These are phyloP conservation scores for Rauvolfia tetraphylla DNA, from an alignment of 257 asterid genomes.

Conservation along the genomic window DNA sequence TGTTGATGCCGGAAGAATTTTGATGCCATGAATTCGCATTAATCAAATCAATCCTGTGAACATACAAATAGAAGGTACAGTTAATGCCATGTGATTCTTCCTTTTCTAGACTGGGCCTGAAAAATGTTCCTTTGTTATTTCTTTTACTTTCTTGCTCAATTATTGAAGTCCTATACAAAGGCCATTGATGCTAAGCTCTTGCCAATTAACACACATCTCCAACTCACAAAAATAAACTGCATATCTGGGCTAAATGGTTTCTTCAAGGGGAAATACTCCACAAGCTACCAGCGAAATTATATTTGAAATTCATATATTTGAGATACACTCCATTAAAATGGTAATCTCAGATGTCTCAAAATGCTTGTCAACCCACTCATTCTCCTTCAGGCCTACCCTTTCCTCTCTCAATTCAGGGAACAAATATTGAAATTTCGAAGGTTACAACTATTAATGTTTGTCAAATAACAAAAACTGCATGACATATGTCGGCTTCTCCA, in stretches of 20 bases:
- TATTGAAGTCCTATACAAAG: neutral
- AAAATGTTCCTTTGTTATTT: neutral
- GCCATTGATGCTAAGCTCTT: too few species aligned
- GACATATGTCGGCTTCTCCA: too few species aligned
- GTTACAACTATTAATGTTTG: neutral
- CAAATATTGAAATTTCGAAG: neutral
- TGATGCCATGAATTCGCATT: neutral
- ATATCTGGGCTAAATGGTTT: too few species aligned
- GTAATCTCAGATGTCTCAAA: neutral
- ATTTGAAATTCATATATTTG: too few species aligned
- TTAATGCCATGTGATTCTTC: neutral
- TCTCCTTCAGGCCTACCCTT: too few species aligned
- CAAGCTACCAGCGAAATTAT: too few species aligned
- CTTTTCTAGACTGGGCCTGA: neutral
- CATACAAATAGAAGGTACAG: neutral
- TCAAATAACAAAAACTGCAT: neutral
- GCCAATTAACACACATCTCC: too few species aligned
- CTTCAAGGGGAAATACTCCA: too few species aligned
- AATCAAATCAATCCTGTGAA: neutral
- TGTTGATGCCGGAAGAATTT: too few species aligned
- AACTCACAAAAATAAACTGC: too few species aligned
- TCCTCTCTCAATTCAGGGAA: neutral
- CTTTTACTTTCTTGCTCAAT: neutral
- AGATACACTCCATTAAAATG: neutral
- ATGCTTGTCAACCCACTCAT: neutral